These are phyloP conservation scores for Penicillium odoratum DNA, from an alignment of 495 filamentous ascomycete genomes.

Conservation along the genomic window DNA sequence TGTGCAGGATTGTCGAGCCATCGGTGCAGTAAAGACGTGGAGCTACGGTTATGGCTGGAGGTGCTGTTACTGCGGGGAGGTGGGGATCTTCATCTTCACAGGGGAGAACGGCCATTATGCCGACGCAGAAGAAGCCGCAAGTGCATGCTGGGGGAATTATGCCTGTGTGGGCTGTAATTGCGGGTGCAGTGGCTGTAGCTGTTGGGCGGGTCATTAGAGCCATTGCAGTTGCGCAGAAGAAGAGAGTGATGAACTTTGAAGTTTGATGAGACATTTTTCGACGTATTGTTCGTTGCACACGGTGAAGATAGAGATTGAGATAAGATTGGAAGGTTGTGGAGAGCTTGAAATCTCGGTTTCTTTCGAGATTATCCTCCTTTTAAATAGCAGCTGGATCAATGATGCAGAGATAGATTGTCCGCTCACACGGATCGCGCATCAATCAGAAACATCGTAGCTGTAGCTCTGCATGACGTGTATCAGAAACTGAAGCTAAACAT, in stretches of 20 bases:
- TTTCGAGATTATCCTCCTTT: neutral
- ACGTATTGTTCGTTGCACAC: too few species aligned
- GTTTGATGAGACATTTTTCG: too few species aligned
- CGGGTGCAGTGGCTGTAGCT: too few species aligned
- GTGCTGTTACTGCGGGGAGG: constrained; percentile 1
- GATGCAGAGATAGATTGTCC: too few species aligned
- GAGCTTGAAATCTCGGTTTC: neutral
- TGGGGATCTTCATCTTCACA: too few species aligned
- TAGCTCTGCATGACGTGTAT: neutral
- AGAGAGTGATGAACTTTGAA: neutral
- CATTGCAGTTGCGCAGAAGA: constrained; percentile 1
- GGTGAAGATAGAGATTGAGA: too few species aligned
- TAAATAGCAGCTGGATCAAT: neutral
- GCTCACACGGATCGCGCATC: too few species aligned
- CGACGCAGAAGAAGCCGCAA: too few species aligned
- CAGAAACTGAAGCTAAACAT: neutral
- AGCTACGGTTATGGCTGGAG: constrained; percentile 17
- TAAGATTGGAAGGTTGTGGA: too few species aligned
- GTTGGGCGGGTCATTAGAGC: neutral
- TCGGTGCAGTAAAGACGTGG: constrained; percentile 20
- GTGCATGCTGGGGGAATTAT: constrained; percentile 6
- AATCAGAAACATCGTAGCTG: constrained; percentile 4
- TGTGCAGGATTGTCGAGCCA: constrained; percentile 28
- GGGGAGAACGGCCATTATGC: too few species aligned
- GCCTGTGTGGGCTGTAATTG: constrained; percentile 7